Base-by-base conservation (phyloP, 2,329 filamentous ascomycete species). In the Phialophora macrospora region DNA sequence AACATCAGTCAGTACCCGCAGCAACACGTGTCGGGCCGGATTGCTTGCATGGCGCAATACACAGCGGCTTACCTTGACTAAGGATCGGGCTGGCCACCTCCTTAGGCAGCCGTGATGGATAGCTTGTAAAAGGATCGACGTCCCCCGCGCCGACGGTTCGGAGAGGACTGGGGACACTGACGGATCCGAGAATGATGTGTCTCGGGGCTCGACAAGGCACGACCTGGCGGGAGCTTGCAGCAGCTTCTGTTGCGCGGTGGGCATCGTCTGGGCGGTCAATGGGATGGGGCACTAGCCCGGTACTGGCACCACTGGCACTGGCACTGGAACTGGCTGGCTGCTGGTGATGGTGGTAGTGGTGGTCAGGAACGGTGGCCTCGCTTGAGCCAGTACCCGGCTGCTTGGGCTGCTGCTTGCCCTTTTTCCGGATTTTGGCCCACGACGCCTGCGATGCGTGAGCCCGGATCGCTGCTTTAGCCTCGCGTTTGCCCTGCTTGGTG, bases 341-440 rank as follows among this genome's bases (percentile, higher is more conserved):
- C 24, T 24, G 24, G 24, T 34, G 48, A 32, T 60, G 28, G 20
- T 46, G 46, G 17, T 17, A 20, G 9, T 14, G 26, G 20, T 14
- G 26, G 20, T 44, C 44, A 20, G 20, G 58, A 54, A n/a, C 4
- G 17, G 58, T 4, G 9, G 22, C 54, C 28, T 34, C 34, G 58
- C 48, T 20, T 44, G 38, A 20, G 20, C 38, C 38, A 44, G 20
- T 44, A 44, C 38, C 38, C 38, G 38, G 38, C 38, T 44, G 38
- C 17, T 8, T 52, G 38, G 30, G 28, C 30, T 54, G 46, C 34
- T 60, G 46, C 24, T 60, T 60, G 58, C 58, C 58, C 30, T 30
- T 28, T n/a, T 60, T 41, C 58, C 32, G 44, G 58, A 60, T 60
- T 51, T 54, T 60, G 22, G 58, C 58, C 58, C 58, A 60, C 28